Evolutionary conservation across 2,329 filamentous ascomycete species (phyloP), one percentile per base, ranked within the genome.

Genomic region (Whalleya microplaca): DNA sequence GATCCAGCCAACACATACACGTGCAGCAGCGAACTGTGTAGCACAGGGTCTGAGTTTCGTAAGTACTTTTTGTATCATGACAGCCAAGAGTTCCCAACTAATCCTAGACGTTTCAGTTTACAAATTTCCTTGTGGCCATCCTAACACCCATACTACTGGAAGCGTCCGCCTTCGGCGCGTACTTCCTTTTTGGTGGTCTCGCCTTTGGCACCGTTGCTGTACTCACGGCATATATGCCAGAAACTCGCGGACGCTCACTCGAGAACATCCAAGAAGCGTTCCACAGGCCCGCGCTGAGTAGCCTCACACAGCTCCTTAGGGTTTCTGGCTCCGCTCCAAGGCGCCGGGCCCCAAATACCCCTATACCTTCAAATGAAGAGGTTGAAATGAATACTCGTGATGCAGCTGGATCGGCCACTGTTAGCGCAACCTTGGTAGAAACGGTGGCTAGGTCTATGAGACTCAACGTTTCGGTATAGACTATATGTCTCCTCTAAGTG

Each of bases 1-100:
- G 69, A 85, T 86, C 40, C 83, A 86, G 60, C 82, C 82, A 0
- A 73, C 76, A 2, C 72, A 78, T 41, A 85, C 82, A 0, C 74
- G 84, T 4, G 83, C 82, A 0, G 77, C 78, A 0, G 83, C 82
- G 3, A 83, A 78, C 12, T 80, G 77, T 52, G 62, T 85, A 3
- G 81, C 80, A 0, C 75, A 81, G 62, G 70, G 67, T 0, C 52
- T 69, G 8, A 65, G 62, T 43, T 71, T 69, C 37, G 65, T 69
- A 43, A 58, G 61, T 65, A 6, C 20, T n/a, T 44, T 40, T 14
- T 16, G 23, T 9, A 27, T 27, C 23, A 4, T 4, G 9, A 4
- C 4, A 27, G 23, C 23, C 9, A n/a, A n/a, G 23, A 9, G 23
- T 27, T 9, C 14, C n/a, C 19, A n/a, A n/a, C n/a, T n/a, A n/a